Evolutionary conservation across 2,329 filamentous ascomycete species (phyloP).

Genomic region (Allantophomopsis cytisporea): DNA sequence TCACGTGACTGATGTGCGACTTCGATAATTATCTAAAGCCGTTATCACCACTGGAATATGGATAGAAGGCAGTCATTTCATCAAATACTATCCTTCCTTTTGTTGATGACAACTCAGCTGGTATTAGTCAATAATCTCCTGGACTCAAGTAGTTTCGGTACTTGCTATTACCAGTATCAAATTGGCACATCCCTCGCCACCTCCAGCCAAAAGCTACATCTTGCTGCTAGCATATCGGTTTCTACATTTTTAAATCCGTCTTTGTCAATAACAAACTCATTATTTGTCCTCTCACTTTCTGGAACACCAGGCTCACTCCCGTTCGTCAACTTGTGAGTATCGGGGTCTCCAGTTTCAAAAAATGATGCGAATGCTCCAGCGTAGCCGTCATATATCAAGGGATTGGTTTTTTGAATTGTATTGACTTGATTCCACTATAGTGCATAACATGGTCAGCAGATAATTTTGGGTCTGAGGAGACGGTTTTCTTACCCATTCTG

Average conservation of each 20-base stretch:
- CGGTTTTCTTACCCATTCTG: constrained; percentile 6
- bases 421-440: constrained; percentile 39
- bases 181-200: constrained; percentile 31
- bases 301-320: constrained; percentile 29
- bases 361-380: constrained; percentile 46
- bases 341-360: constrained; percentile 43
- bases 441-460: constrained; percentile 7
- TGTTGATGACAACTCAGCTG: too few relatives aligned
- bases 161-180: constrained; percentile 11
- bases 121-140: too few relatives aligned
- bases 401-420: constrained; percentile 33
- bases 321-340: constrained; percentile 38
- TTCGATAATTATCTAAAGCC: too few relatives aligned
- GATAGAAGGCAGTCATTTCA: too few relatives aligned
- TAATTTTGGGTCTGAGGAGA: neutral
- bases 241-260: constrained; percentile 27
- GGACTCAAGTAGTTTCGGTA: too few relatives aligned
- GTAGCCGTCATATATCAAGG: constrained; percentile 40
- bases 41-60: too few relatives aligned
- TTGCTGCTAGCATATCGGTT: constrained; percentile 23
- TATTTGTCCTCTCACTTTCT: constrained; percentile 11
- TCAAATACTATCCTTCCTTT: too few relatives aligned
- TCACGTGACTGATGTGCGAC: too few relatives aligned
- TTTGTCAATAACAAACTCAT: constrained; percentile 36
- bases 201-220: constrained; percentile 39